A percentile compares a stretch with the other conserved stretches of the same genome.
These are phyloP conservation scores for Verruconis gallopava DNA, from an alignment of 2,329 filamentous ascomycete species.

Conservation along the genomic window DNA sequence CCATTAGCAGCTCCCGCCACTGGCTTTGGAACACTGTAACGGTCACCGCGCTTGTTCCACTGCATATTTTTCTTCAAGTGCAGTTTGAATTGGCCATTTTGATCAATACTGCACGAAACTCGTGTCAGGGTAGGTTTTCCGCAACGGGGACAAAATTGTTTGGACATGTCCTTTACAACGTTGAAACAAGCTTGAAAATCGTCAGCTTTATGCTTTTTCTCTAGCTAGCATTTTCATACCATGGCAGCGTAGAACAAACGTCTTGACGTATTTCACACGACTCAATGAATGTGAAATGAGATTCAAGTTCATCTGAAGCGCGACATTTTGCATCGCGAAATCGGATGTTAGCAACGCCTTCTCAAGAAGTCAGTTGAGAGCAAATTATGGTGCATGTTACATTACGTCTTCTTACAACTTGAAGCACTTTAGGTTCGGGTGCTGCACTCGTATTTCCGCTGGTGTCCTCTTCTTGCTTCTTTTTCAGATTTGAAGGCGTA, in stretches of 20 bases:
- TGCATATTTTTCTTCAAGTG: constrained; percentile 92
- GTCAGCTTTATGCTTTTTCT: not conserved
- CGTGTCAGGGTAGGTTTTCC: constrained; percentile 78
- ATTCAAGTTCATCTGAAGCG: constrained; percentile 87
- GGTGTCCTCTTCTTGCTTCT: constrained; percentile 60
- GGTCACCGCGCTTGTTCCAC: constrained; percentile 86
- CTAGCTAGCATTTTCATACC: constrained; percentile 15
- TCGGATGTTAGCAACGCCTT: constrained; percentile 80
- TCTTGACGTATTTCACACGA: constrained; percentile 73
- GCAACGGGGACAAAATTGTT: constrained; percentile 87
- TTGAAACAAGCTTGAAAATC: constrained; percentile 58
- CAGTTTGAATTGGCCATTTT: constrained; percentile 63
- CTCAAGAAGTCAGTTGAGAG: no score
- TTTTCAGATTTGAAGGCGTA: constrained; percentile 81
- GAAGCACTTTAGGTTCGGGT: constrained; percentile 5
- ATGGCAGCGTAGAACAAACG: constrained; percentile 85
- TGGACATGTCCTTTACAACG: constrained; percentile 67
- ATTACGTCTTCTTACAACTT: constrained; percentile 4
- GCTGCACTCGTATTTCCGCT: constrained; percentile 26
- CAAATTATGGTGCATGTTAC: no score
- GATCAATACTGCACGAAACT: constrained; percentile 71
- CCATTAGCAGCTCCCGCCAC: constrained; percentile 69
- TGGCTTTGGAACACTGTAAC: constrained; percentile 87
- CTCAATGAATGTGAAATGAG: constrained; percentile 67
- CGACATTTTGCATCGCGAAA: constrained; percentile 95